These are phyloP conservation scores for Plasmopara viticola DNA, from an alignment of 352 stramenopile species.

Conservation along the genomic window DNA sequence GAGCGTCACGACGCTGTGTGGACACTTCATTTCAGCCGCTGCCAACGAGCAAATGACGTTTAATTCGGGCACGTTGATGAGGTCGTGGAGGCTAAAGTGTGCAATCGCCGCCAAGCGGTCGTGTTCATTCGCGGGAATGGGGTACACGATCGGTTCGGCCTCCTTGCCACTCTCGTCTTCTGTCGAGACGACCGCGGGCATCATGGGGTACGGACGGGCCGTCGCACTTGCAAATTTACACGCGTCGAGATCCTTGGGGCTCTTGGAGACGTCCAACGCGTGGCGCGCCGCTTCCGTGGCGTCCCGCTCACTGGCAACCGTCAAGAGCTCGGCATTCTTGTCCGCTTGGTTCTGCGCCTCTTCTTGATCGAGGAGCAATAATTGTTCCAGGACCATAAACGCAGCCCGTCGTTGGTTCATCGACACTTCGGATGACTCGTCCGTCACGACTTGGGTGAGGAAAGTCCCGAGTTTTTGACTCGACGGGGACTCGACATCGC, in stretches of 20 bases:
- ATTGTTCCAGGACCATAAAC: conserved; percentile 19
- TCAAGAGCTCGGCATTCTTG: conserved; percentile 11
- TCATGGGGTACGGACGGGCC: conserved; percentile 22
- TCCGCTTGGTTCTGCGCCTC: conserved; percentile 10
- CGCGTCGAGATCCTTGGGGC: conserved; percentile 9
- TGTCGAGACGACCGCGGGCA: conserved; percentile 5
- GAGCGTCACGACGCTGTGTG: conserved; percentile 26
- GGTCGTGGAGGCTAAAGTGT: conserved; percentile 14
- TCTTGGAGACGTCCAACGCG: conserved; percentile 20
- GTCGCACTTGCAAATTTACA: conserved; percentile 26
- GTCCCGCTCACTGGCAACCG: neutral
- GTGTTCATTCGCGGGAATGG: conserved; percentile 25
- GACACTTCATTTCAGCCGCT: conserved; percentile 23
- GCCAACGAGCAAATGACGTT: conserved; percentile 31
- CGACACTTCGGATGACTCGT: conserved; percentile 1
- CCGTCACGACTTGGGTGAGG: conserved; percentile 12
- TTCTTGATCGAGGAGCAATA: conserved; percentile 12
- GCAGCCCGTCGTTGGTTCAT: conserved; percentile 10
- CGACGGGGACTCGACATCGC: conserved; percentile 3
- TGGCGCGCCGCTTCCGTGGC: conserved; percentile 1
- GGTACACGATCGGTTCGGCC: conserved; percentile 15
- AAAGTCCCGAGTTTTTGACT: conserved; percentile 17
- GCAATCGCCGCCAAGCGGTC: conserved; percentile 23
- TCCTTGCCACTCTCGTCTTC: neutral
- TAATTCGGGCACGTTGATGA: conserved; percentile 19